Percentiles rank a stretch among this genome's conserved stretches.
Evolutionary conservation across 306 rosid species (phyloP).

Genomic region (Rosa lucieae): DNA sequence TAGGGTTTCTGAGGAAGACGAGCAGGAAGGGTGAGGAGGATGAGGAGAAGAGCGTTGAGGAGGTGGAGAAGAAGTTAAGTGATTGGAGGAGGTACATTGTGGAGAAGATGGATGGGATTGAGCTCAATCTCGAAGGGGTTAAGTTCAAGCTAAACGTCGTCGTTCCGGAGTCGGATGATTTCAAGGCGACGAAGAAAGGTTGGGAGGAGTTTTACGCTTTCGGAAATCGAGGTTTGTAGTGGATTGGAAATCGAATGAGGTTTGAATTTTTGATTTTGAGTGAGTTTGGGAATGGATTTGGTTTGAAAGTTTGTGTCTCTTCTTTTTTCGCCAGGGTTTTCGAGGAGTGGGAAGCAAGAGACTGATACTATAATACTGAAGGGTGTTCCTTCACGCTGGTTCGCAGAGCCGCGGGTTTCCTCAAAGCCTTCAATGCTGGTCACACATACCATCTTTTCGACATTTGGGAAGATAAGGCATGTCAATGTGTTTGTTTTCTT

Average conservation of each 20-base stretch:
- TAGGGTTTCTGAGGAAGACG: slow-evolving; percentile 34
- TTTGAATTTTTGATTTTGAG: not conserved
- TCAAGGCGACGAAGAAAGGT: slow-evolving; percentile 49
- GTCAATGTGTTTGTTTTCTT: slow-evolving; percentile 11
- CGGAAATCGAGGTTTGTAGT: slow-evolving; percentile 50
- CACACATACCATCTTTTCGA: slow-evolving; percentile 84
- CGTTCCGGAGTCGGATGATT: slow-evolving; percentile 62
- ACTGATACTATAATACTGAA: slow-evolving; percentile 70
- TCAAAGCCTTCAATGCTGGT: slow-evolving; percentile 95
- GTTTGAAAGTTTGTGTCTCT: not conserved
- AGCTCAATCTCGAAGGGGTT: slow-evolving; percentile 73
- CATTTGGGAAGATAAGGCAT: slow-evolving; percentile 86
- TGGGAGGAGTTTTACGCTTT: slow-evolving; percentile 74
- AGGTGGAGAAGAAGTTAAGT: slow-evolving; percentile 45
- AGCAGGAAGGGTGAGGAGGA: slow-evolving; percentile 6
- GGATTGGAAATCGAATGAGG: not conserved
- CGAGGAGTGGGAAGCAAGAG: slow-evolving; percentile 51
- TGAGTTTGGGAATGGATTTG: slow-evolving; percentile 13
- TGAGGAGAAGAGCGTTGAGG: slow-evolving; percentile 31
- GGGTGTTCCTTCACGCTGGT: slow-evolving; percentile 88
- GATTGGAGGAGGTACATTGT: slow-evolving; percentile 57
- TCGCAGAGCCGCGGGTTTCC: slow-evolving; percentile 88
- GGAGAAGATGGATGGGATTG: slow-evolving; percentile 70
- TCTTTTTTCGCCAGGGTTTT: slow-evolving; percentile 36
- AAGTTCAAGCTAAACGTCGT: slow-evolving; percentile 55